Evolutionary conservation across 768 basidiomycete species (phyloP).

Genomic region (Auricularia cornea): DNA sequence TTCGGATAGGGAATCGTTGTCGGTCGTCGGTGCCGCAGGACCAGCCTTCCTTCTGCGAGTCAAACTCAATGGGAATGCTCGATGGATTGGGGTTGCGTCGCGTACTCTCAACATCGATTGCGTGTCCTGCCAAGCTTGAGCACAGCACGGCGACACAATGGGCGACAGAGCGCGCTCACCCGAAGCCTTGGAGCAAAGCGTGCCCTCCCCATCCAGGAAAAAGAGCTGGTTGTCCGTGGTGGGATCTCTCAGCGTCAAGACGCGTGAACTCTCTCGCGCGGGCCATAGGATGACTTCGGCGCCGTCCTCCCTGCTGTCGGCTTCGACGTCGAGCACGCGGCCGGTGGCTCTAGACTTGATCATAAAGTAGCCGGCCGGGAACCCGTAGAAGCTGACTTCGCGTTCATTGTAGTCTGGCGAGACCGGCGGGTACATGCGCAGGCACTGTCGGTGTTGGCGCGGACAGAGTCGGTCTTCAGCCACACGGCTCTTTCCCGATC

Average conservation of each 20-base stretch:
- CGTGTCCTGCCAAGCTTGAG: slow-evolving; percentile 43
- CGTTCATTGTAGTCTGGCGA: background rate
- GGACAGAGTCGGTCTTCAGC: background rate
- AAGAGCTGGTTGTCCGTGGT: slow-evolving; percentile 75
- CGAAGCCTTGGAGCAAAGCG: slow-evolving; percentile 65
- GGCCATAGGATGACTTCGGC: slow-evolving; percentile 58
- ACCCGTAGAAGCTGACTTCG: slow-evolving; percentile 4
- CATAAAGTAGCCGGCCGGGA: slow-evolving; percentile 53
- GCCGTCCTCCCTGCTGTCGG: slow-evolving; percentile 49
- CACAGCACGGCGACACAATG: background rate
- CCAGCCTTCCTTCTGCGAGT: slow-evolving; percentile 49
- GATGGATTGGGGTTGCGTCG: slow-evolving; percentile 1
- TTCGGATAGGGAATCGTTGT: slow-evolving; percentile 74
- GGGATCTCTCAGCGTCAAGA: slow-evolving; percentile 40
- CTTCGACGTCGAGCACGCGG: slow-evolving; percentile 50
- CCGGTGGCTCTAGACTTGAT: slow-evolving; percentile 46
- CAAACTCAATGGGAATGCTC: background rate
- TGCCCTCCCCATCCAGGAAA: slow-evolving; percentile 72
- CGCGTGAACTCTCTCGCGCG: slow-evolving; percentile 66
- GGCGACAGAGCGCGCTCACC: background rate
- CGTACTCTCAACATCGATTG: slow-evolving; percentile 68
- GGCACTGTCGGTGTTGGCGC: background rate
- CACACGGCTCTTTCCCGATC: background rate
- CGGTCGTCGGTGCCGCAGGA: slow-evolving; percentile 70
- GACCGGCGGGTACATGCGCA: background rate